These are phyloP conservation scores for Pestalotiopsis sp. DNA, from an alignment of 2,329 filamentous ascomycete genomes.

Conservation along the genomic window DNA sequence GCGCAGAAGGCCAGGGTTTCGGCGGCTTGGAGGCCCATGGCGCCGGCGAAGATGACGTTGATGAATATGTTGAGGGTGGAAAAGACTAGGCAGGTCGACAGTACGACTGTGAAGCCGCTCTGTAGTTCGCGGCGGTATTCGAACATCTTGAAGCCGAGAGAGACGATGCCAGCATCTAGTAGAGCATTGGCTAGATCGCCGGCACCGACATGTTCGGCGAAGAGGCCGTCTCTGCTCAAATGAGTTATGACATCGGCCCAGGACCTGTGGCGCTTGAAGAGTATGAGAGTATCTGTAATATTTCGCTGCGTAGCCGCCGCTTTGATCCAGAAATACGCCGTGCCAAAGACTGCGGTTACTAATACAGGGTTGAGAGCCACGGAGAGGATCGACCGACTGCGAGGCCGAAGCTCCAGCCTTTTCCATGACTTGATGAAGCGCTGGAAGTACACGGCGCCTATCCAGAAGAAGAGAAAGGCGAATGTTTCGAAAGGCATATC, in stretches of 20 bases:
- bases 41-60: conserved; percentile 29
- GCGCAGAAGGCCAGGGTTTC: conserved; percentile 33
- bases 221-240: conserved; percentile 14
- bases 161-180: conserved; percentile 34
- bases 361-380: conserved; percentile 32
- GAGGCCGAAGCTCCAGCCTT: conserved; percentile 19
- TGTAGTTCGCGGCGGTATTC: conserved; percentile 34
- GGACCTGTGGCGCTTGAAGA: conserved; percentile 27
- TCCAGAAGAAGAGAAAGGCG: conserved; percentile 30
- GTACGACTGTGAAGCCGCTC: conserved; percentile 26
- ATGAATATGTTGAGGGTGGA: conserved; percentile 29
- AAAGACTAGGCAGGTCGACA: conserved; percentile 26
- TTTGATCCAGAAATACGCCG: conserved; percentile 33
- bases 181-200: conserved; percentile 31
- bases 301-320: conserved; percentile 19
- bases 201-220: conserved; percentile 26
- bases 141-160: conserved; percentile 36
- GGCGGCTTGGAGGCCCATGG: conserved; percentile 24
- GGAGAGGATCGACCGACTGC: conserved; percentile 20
- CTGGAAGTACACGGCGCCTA: conserved; percentile 28
- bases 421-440: conserved; percentile 24
- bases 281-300: conserved; percentile 22
- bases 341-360: conserved; percentile 27
- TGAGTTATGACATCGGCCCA: conserved; percentile 25
- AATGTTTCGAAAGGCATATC: conserved; percentile 30